These are phyloP conservation scores for Penicillium verrucosum DNA, from an alignment of 2,329 filamentous ascomycete genomes.

Conservation along the genomic window DNA sequence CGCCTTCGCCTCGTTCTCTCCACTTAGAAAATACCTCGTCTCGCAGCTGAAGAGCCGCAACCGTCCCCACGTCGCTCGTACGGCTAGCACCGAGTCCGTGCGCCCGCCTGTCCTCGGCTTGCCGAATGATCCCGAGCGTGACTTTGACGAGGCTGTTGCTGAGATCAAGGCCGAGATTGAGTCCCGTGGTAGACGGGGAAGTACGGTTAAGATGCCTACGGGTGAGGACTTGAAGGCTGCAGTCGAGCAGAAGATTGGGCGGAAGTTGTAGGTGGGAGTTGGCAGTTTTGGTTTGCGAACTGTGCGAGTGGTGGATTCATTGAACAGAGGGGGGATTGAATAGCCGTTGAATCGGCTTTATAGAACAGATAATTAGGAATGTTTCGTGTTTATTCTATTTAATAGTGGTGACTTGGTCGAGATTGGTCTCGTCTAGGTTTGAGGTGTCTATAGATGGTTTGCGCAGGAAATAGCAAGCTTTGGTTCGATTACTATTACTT, in stretches of 20 bases:
- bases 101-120: constrained; percentile 71
- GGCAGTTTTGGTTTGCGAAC: background rate
- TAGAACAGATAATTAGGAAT: background rate
- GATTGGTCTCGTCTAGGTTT: background rate
- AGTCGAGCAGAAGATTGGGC: constrained; percentile 51
- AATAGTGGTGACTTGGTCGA: background rate
- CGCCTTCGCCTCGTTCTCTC: constrained; percentile 68
- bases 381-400: background rate
- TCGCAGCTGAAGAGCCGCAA: constrained; percentile 58
- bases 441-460: background rate
- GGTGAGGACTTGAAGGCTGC: constrained; percentile 52
- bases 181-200: constrained; percentile 50
- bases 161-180: constrained; percentile 74
- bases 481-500: background rate
- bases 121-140: constrained; percentile 69
- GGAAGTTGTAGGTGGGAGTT: constrained; percentile 36
- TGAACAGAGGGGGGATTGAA: background rate
- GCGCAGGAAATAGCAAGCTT: background rate
- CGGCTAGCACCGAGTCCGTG: constrained; percentile 57
- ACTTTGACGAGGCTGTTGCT: constrained; percentile 72
- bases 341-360: background rate
- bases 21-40: constrained; percentile 62
- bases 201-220: constrained; percentile 43
- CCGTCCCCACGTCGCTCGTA: constrained; percentile 40
- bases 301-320: background rate